phyloP scores from a whole-genome alignment of 1,139 yeast species.

The Nakaseomyces nivariensis region DNA sequence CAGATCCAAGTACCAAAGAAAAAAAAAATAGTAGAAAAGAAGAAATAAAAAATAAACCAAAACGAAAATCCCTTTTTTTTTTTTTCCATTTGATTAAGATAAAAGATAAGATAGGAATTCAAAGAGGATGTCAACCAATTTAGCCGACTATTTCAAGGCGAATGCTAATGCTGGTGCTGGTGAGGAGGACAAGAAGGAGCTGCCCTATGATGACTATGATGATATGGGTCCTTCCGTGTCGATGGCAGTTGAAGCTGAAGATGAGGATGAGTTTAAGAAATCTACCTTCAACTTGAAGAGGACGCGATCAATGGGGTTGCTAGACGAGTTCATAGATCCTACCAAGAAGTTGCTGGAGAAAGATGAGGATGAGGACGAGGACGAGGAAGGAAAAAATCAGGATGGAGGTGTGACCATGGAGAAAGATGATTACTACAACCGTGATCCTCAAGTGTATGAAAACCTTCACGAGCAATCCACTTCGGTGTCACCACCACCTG shows the following conservation, averaged over 20 bases:
- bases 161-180: not conserved
- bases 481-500: slow-evolving; percentile 30
- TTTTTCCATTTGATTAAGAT: not conserved
- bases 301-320: slow-evolving; percentile 72
- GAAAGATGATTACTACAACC: slow-evolving; percentile 15
- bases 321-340: slow-evolving; percentile 58
- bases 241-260: slow-evolving; percentile 54
- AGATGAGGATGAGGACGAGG: slow-evolving; percentile 6
- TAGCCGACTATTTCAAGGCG: slow-evolving; percentile 4
- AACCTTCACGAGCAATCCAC: slow-evolving; percentile 11
- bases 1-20: too few relatives aligned
- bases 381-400: slow-evolving; percentile 2
- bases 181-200: slow-evolving; percentile 2
- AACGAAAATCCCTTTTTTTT: too few relatives aligned
- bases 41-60: too few relatives aligned
- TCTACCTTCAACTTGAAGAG: slow-evolving; percentile 71
- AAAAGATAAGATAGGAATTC: not conserved
- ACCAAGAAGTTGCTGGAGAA: slow-evolving; percentile 28
- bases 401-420: slow-evolving; percentile 14
- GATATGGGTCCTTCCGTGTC: slow-evolving; percentile 33
- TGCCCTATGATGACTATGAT: slow-evolving; percentile 16
- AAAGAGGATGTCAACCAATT: slow-evolving; percentile 3
- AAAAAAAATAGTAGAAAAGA: too few relatives aligned
- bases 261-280: slow-evolving; percentile 60
- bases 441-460: slow-evolving; percentile 7